Conservation (phyloP, 805 yeast genomes). For the Teunomyces pallodes region DNA sequence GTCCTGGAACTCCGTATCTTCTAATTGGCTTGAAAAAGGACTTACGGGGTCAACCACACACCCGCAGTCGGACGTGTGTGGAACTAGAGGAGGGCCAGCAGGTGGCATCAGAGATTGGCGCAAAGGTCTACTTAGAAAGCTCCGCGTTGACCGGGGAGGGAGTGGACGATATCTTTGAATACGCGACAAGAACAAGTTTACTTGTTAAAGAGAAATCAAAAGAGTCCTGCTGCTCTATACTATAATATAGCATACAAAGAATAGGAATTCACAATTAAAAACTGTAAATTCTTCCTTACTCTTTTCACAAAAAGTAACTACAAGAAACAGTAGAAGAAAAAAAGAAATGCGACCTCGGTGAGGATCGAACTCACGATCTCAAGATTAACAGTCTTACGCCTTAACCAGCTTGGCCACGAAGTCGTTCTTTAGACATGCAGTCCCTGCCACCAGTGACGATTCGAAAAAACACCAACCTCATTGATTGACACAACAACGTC, state of each 20-base stretch:
- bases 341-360: conserved; percentile 27
- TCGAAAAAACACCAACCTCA: not conserved
- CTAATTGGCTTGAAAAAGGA: conserved; percentile 86
- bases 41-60: conserved; percentile 48
- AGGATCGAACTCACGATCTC: conserved; percentile 33
- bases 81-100: conserved; percentile 59
- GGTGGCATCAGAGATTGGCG: conserved; percentile 78
- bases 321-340: not conserved
- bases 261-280: not conserved
- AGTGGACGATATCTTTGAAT: conserved; percentile 90
- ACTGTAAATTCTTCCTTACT: not conserved
- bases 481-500: too few relatives aligned
- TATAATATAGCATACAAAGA: conserved; percentile 3
- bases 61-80: conserved; percentile 39
- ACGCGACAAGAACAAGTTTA: conserved; percentile 81
- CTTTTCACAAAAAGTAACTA: not conserved
- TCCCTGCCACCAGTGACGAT: not conserved
- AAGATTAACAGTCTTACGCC: conserved; percentile 31
- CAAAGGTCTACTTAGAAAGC: conserved; percentile 80
- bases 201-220: conserved; percentile 34
- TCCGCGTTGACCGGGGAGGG: conserved; percentile 93
- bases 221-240: conserved; percentile 33
- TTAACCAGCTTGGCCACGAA: conserved; percentile 29
- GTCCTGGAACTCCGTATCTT: conserved; percentile 76
- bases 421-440: conserved; percentile 6